phyloP scores from a whole-genome alignment of 2,329 filamentous ascomycete species.

The Aspergillus transmontanensis region DNA sequence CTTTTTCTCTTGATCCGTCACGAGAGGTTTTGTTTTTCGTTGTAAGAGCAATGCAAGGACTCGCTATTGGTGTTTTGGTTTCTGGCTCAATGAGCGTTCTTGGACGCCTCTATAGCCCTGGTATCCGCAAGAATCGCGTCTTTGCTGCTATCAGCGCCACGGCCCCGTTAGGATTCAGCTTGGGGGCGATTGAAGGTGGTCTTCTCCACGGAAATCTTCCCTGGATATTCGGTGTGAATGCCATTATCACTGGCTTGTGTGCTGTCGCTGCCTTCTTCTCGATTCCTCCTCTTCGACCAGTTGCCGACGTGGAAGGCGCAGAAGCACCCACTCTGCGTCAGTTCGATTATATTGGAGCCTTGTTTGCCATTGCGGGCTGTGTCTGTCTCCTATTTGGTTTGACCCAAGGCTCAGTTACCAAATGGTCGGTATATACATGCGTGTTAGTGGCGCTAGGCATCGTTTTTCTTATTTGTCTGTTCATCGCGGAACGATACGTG shows the following conservation, averaged over 20 bases:
- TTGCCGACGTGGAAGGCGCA: constrained; percentile 30
- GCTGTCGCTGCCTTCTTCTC: constrained; percentile 41
- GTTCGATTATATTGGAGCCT: constrained; percentile 45
- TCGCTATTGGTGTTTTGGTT: constrained; percentile 53
- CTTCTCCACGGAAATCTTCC: constrained; percentile 41
- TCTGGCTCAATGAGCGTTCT: constrained; percentile 54
- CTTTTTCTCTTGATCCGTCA: constrained; percentile 39
- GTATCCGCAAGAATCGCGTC: constrained; percentile 50
- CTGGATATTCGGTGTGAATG: constrained; percentile 50
- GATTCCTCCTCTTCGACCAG: constrained; percentile 41
- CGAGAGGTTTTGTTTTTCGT: constrained; percentile 40
- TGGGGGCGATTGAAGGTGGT: constrained; percentile 49
- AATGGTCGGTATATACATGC: constrained; percentile 55
- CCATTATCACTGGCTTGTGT: constrained; percentile 43
- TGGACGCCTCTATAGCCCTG: constrained; percentile 49
- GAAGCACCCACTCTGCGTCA: constrained; percentile 34
- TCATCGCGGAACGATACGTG: constrained; percentile 49
- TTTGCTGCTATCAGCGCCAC: constrained; percentile 53
- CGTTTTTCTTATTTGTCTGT: constrained; percentile 49
- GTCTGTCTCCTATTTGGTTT: constrained; percentile 60
- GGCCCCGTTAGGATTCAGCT: constrained; percentile 48
- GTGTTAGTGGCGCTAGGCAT: constrained; percentile 51
- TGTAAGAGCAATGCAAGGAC: constrained; percentile 47
- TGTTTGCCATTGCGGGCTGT: constrained; percentile 52
- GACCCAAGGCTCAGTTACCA: constrained; percentile 55